These are phyloP conservation scores for Dothideomycetes sp. DNA, from an alignment of 2,329 filamentous ascomycete species.

Conservation along the genomic window DNA sequence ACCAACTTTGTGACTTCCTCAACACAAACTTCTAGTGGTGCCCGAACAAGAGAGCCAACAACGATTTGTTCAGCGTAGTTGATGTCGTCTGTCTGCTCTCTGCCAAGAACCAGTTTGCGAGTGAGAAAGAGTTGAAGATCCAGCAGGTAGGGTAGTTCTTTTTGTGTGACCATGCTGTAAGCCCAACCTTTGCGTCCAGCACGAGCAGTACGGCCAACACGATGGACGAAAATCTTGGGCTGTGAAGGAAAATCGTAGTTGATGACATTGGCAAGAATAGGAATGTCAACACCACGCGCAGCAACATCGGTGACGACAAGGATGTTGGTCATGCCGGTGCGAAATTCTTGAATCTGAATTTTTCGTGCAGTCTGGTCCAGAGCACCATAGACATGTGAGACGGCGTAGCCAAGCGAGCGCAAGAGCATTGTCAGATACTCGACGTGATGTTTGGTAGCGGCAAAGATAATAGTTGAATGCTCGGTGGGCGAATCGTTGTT, in stretches of 20 bases:
- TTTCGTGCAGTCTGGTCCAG: constrained; percentile 89
- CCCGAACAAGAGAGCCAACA: constrained; percentile 65
- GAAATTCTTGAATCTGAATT: constrained; percentile 84
- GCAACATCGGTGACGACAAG: constrained; percentile 94
- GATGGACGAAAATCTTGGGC: constrained; percentile 92
- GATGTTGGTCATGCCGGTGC: constrained; percentile 75
- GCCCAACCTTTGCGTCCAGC: constrained; percentile 89
- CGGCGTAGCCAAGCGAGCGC: constrained; percentile 70
- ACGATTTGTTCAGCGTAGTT: constrained; percentile 79
- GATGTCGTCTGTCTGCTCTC: constrained; percentile 48
- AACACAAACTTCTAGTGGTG: constrained; percentile 62
- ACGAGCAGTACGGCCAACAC: constrained; percentile 90
- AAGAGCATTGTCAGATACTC: constrained; percentile 83
- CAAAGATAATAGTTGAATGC: constrained; percentile 90
- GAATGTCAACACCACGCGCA: constrained; percentile 94
- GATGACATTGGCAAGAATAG: constrained; percentile 89
- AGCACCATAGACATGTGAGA: constrained; percentile 90
- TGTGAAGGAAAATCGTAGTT: constrained; percentile 98
- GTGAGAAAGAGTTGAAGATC: constrained; percentile 92
- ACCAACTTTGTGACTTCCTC: constrained; percentile 80
- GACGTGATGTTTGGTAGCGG: constrained; percentile 93
- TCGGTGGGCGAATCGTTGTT: constrained; percentile 65
- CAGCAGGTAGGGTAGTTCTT: constrained; percentile 82
- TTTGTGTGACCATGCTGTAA: constrained; percentile 82
- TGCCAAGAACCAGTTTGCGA: constrained; percentile 69